Base-by-base conservation (phyloP, 805 yeast genomes). In the Candida odintsovae region DNA sequence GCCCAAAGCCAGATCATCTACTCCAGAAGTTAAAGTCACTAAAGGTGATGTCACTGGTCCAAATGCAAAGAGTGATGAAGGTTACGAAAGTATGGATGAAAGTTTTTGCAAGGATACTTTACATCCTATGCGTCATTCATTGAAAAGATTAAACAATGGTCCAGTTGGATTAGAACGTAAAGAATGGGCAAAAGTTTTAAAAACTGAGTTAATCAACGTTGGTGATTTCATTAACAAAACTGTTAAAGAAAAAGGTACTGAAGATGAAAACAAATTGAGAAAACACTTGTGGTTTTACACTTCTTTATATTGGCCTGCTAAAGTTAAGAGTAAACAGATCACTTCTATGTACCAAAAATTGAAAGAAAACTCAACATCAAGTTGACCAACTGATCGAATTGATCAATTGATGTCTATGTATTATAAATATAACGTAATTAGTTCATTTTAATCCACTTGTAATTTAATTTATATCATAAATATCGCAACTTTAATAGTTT, bases 271-370 rank as follows among this genome's bases (percentile, higher is more conserved):
- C 7, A 75, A 71, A 57, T 55, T 68, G 48, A 69, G 71, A 47
- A 82, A 77, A 60, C 94, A 88, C 57, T 66, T 89, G 49, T 89
- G 97, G 96, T 77, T 86, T 26, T 88, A 83, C 62, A 88, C 94
- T 5, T 75, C 90, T 19, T 75, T 78, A 45, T 89, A 81, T 68
- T 89, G 97, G 97, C 97, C 97, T 3, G 86, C 81, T 4, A 76
- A 77, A 50, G 96, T 83, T n/a, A 79, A 85, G 38, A 83, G 92
- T 50, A 65, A 71, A 35, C 84, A 84, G 67, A 78, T 89, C 51
- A 73, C 75, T 58, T 82, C 78, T 26, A 89, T 90, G 96, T 90
- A 87, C 64, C 73, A 68, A 50, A 79, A 83, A 65, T 66, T 82
- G 49, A 75, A 72, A 37, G 54, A 49, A 12, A 53, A 39, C 20